Conservation (phyloP, 176 grass and related monocot species). For the Zea luxurians region DNA sequence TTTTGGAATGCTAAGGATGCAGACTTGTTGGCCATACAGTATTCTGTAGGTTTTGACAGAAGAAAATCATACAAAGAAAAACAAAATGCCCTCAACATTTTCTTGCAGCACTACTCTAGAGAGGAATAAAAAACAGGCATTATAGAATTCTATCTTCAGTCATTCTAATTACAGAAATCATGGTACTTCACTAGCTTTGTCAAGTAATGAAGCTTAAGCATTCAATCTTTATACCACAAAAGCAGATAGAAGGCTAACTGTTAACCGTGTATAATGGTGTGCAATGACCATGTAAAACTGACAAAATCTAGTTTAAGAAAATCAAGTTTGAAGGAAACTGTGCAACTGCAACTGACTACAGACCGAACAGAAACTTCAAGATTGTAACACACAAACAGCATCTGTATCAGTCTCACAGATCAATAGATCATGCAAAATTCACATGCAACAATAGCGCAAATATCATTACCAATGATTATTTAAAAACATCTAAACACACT, state of each 20-base stretch:
- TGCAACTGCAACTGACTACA: neutral
- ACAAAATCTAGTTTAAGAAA: neutral
- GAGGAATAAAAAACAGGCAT: conserved; percentile 14
- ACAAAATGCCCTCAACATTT: neutral
- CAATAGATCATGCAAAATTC: neutral
- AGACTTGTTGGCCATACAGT: neutral
- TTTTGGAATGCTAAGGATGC: neutral
- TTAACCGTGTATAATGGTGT: neutral
- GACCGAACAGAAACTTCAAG: conserved; percentile 1
- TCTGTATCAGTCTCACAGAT: neutral
- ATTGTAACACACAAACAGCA: conserved; percentile 3
- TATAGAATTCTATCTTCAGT: neutral
- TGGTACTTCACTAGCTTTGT: conserved; percentile 14
- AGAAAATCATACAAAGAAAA: conserved; percentile 4
- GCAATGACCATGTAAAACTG: neutral
- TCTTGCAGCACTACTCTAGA: neutral
- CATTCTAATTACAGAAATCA: neutral
- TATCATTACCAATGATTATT: neutral
- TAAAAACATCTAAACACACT: neutral
- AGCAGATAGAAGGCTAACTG: neutral
- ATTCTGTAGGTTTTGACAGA: neutral
- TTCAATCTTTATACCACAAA: conserved; percentile 1
- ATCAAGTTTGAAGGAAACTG: conserved; percentile 11
- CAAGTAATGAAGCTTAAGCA: neutral
- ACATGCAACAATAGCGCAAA: neutral